Base-by-base conservation (phyloP, 2,329 filamentous ascomycete species). In the Colletotrichum tropicale region DNA sequence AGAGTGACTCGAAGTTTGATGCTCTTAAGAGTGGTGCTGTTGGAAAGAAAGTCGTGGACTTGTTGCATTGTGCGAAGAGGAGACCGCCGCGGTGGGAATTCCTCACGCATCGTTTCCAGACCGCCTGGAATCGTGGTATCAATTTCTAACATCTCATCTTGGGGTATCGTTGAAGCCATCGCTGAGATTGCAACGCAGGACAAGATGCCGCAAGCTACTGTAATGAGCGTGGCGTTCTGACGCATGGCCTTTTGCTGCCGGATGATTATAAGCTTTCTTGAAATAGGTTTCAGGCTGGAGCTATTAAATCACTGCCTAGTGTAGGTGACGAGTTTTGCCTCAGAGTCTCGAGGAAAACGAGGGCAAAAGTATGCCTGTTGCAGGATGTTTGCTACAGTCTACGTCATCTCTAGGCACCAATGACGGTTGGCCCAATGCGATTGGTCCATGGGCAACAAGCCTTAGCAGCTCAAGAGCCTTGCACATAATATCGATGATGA, bases 1-100 rank as follows among this genome's bases (percentile, higher is more conserved):
- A 65, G 21, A 28, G 34, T 65, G 18, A 30, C 26, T 6, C 64
- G 64, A 13, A 66, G 36, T 10, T 66, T 66, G n/a, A 66, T 38
- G n/a, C 36, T 66, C 26, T 52, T 66, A 18, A 66, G 4, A n/a
- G 9, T 52, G 36, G 36, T 28, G 36, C 64, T 52, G 12, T 32
- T 66, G 64, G 13, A 28, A 1, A 66, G 36, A 16, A 52, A 16
- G 28, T 66, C 24, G 38, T 66, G 64, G 26, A 66, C 26, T 21
- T 66, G 36, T 16, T 21, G 64, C 38, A 66, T 55, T 34, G 64
- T 52, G 18, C 12, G 34, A 8, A 66, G 38, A 15, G 26, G 38
- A 13, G 38, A 26, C 16, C 26, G 36, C 26, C 24, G 64, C 8
- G 32, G 34, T 13, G 24, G 13, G n/a, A 16, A 12, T 24, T 28